Conservation (phyloP, 768 basidiomycete species). For the Termitomyces sp. region DNA sequence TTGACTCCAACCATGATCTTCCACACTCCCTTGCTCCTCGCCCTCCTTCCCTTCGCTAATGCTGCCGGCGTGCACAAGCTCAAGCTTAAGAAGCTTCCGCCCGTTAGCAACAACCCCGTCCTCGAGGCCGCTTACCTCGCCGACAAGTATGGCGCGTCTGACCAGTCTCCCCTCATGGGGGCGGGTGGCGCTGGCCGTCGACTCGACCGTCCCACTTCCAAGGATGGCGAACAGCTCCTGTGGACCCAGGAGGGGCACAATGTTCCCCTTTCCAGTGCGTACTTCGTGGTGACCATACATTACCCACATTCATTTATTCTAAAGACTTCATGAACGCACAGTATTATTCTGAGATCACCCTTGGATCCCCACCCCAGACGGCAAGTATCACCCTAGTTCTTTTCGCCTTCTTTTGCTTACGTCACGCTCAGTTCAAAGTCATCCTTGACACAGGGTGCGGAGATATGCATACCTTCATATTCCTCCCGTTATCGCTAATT, state of each 20-base stretch:
- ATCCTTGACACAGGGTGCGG: slow-evolving; percentile 85
- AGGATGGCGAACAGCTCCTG: slow-evolving; percentile 56
- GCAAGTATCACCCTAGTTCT: slow-evolving; percentile 35
- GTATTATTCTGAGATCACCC: slow-evolving; percentile 84
- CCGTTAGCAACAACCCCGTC: slow-evolving; percentile 53
- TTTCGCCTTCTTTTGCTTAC: background rate
- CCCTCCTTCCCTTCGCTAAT: slow-evolving; percentile 47
- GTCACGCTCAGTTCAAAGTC: slow-evolving; percentile 72
- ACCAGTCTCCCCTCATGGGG: slow-evolving; percentile 63
- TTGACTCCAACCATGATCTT: slow-evolving; percentile 39
- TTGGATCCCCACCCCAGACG: slow-evolving; percentile 82
- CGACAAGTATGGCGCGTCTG: slow-evolving; percentile 82
- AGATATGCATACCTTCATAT: background rate
- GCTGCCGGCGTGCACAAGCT: slow-evolving; percentile 71
- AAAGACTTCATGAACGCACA: slow-evolving; percentile 98
- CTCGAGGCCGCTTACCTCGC: slow-evolving; percentile 83
- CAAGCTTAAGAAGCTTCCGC: slow-evolving; percentile 83
- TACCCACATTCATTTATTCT: slow-evolving; percentile 3
- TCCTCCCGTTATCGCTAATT: background rate
- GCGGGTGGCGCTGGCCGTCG: slow-evolving; percentile 71
- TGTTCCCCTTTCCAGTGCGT: slow-evolving; percentile 87
- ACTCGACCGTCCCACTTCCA: slow-evolving; percentile 31
- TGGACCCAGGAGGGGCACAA: slow-evolving; percentile 88
- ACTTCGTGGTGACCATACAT: background rate
- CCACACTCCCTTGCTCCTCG: slow-evolving; percentile 33